Evolutionary conservation across 768 basidiomycete genomes (phyloP).

Genomic region (Boletus subparvulus): DNA sequence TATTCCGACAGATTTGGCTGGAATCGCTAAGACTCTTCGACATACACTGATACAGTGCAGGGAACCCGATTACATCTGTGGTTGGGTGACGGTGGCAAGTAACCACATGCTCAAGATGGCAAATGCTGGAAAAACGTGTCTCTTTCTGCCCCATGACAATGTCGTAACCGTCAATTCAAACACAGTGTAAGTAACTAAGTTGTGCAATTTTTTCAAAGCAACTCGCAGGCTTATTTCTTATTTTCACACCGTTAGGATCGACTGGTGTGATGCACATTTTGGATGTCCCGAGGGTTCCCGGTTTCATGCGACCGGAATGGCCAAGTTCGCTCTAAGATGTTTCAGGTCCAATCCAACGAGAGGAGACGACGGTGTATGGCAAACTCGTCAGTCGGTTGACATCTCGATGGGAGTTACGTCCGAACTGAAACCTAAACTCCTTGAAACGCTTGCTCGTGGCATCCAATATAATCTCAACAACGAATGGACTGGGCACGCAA

Average conservation of each 20-base stretch:
- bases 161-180: slow-evolving; percentile 26
- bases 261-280: slow-evolving; percentile 25
- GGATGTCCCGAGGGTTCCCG: slow-evolving; percentile 19
- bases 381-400: slow-evolving; percentile 18
- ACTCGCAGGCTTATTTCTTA: not conserved
- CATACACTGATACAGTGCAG: slow-evolving; percentile 12
- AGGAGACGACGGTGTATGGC: slow-evolving; percentile 19
- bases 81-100: slow-evolving; percentile 21
- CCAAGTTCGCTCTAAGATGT: slow-evolving; percentile 22
- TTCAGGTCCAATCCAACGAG: slow-evolving; percentile 26
- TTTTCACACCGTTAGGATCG: slow-evolving; percentile 11
- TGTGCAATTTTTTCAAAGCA: too few relatives aligned
- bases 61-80: slow-evolving; percentile 14
- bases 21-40: slow-evolving; percentile 20
- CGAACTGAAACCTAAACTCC: slow-evolving; percentile 19
- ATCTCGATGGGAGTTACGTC: slow-evolving; percentile 24
- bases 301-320: slow-evolving; percentile 15
- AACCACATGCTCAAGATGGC: slow-evolving; percentile 18
- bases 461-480: slow-evolving; percentile 5
- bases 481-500: too few relatives aligned
- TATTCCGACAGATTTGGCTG: slow-evolving; percentile 19
- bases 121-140: slow-evolving; percentile 17
- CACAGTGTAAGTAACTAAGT: slow-evolving; percentile 10
- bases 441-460: slow-evolving; percentile 14
- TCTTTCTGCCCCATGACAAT: slow-evolving; percentile 9